Evolutionary conservation across 83 land plant genomes (phyloP).

Genomic region (Thuja plicata): DNA sequence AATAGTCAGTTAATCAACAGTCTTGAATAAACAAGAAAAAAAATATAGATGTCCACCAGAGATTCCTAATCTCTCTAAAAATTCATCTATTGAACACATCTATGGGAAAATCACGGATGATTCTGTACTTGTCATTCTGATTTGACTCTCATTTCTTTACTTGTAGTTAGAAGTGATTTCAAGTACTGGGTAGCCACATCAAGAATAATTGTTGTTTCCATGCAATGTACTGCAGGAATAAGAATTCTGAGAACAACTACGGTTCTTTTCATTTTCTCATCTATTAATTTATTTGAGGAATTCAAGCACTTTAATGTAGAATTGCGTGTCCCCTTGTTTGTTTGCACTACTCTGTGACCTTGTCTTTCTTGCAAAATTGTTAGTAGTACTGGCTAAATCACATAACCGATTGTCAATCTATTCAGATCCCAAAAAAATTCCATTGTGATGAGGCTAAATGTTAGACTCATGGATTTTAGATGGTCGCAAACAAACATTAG

Average conservation of each 20-base stretch:
- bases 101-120: neutral
- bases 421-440: neutral
- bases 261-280: conserved; percentile 41
- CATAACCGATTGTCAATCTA: neutral
- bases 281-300: conserved; percentile 21
- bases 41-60: neutral
- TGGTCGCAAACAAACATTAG: neutral
- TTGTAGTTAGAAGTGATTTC: conserved; percentile 56
- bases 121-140: neutral
- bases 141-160: conserved; percentile 42
- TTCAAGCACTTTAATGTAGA: neutral
- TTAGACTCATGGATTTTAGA: neutral
- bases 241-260: conserved; percentile 41
- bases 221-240: conserved; percentile 47
- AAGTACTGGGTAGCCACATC: conserved; percentile 65
- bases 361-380: neutral
- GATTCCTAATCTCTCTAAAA: neutral
- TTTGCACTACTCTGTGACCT: neutral
- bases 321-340: neutral
- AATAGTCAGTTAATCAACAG: neutral
- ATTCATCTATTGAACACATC: neutral
- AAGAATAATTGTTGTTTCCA: conserved; percentile 50
- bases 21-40: neutral
- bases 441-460: neutral
- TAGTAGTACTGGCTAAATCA: neutral